Evolutionary conservation across 176 grass and related monocot genomes (phyloP).

Genomic region (Oryza australiensis): DNA sequence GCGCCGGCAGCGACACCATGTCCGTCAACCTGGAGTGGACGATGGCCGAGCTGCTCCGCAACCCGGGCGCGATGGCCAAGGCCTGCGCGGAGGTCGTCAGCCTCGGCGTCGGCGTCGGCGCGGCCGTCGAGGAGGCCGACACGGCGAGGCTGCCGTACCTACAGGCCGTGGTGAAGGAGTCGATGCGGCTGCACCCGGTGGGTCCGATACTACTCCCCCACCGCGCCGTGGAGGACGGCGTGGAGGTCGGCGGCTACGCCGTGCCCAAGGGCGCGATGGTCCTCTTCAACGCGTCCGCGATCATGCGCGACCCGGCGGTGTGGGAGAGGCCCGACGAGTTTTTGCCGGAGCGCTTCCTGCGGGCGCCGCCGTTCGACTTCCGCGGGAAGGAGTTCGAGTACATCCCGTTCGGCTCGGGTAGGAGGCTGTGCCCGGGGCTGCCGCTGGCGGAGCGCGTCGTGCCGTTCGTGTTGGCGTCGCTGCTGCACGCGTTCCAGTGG

Average conservation of each 20-base stretch:
- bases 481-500: slow-evolving; percentile 43
- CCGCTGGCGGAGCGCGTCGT: slow-evolving; percentile 33
- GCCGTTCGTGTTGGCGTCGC: slow-evolving; percentile 13
- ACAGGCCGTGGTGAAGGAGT: slow-evolving; percentile 32
- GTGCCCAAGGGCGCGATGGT: slow-evolving; percentile 32
- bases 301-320: slow-evolving; percentile 30
- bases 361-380: not conserved
- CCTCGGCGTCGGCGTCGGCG: not conserved
- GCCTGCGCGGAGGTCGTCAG: slow-evolving; percentile 25
- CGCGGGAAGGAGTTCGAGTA: slow-evolving; percentile 27
- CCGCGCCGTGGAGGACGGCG: slow-evolving; percentile 20
- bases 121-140: slow-evolving; percentile 11
- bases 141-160: slow-evolving; percentile 26
- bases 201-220: slow-evolving; percentile 22
- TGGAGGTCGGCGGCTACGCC: slow-evolving; percentile 32
- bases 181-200: slow-evolving; percentile 31
- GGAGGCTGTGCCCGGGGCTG: slow-evolving; percentile 40
- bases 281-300: slow-evolving; percentile 41
- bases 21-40: slow-evolving; percentile 39
- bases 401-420: slow-evolving; percentile 38
- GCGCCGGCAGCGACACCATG: slow-evolving; percentile 28
- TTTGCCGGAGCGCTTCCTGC: slow-evolving; percentile 40
- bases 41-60: slow-evolving; percentile 44
- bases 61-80: slow-evolving; percentile 40
- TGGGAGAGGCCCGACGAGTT: slow-evolving; percentile 37